A percentile compares a stretch with the other conserved stretches of the same genome.
phyloP scores from a whole-genome alignment of 192 early-diverging fungal species.

The Coemansia biformis region DNA sequence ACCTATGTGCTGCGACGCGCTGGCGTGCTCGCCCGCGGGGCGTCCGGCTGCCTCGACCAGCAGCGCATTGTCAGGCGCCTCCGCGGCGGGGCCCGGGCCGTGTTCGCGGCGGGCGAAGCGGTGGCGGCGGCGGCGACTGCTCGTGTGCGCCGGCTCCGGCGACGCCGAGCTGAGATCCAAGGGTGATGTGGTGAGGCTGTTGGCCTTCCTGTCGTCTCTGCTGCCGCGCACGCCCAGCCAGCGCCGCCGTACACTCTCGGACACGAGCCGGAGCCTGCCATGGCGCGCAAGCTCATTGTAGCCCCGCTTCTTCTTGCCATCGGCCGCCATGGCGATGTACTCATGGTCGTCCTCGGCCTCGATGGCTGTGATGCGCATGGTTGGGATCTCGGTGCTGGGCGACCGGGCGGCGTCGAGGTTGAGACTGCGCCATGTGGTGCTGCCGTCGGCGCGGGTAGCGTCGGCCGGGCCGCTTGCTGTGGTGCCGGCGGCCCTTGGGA shows the following conservation, averaged over 20 bases:
- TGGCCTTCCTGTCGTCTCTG: constrained; percentile 4
- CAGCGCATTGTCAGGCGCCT: no score
- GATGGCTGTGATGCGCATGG: constrained; percentile 46
- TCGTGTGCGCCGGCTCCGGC: constrained; percentile 1
- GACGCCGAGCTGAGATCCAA: constrained; percentile 9
- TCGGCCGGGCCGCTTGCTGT: background rate
- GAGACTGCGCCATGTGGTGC: constrained; percentile 10
- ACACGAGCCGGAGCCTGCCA: constrained; percentile 32
- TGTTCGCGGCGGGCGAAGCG: background rate
- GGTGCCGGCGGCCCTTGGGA: background rate
- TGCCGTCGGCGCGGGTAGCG: constrained; percentile 3
- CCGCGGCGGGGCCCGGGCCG: no score
- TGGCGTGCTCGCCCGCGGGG: constrained; percentile 1
- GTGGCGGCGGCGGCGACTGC: constrained; percentile 1
- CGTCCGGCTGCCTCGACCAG: no score
- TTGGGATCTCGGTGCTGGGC: constrained; percentile 26
- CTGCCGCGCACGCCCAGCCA: constrained; percentile 30
- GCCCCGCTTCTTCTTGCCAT: constrained; percentile 29
- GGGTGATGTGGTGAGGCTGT: constrained; percentile 10
- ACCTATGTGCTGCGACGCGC: constrained; percentile 3
- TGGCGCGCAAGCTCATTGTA: constrained; percentile 23
- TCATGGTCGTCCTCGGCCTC: constrained; percentile 48
- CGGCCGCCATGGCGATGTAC: constrained; percentile 28
- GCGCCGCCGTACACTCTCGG: constrained; percentile 39
- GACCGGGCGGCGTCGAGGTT: constrained; percentile 33